A percentile compares a stretch with the other conserved stretches of the same genome.
These are phyloP conservation scores for Tylopilus orsonianus DNA, from an alignment of 1,284 basidiomycete genomes.

Conservation along the genomic window DNA sequence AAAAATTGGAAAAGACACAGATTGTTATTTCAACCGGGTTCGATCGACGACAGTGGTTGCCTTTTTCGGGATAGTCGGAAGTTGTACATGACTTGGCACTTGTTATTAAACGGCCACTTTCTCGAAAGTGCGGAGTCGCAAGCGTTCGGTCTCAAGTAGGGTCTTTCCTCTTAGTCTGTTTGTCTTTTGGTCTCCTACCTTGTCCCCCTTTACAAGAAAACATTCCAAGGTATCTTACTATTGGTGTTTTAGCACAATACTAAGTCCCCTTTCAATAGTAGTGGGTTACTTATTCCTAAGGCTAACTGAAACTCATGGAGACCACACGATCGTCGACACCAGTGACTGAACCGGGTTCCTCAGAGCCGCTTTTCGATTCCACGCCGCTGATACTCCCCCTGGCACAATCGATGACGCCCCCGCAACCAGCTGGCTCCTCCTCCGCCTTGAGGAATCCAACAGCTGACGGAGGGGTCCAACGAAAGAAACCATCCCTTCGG, in stretches of 20 bases:
- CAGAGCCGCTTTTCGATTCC: constrained; percentile 10
- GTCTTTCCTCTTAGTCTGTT: not conserved
- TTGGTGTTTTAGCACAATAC: not conserved
- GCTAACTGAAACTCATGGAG: constrained; percentile 17
- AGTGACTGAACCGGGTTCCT: constrained; percentile 18
- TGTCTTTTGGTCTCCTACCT: not conserved
- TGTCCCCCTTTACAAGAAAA: not conserved
- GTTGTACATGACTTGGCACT: constrained; percentile 1
- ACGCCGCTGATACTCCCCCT: no score
- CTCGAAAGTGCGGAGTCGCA: constrained; percentile 4
- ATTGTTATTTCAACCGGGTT: not conserved
- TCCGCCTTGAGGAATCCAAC: constrained; percentile 13
- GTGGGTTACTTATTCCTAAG: constrained; percentile 9
- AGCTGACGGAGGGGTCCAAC: not conserved
- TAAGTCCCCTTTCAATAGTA: not conserved
- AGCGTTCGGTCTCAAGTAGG: constrained; percentile 14
- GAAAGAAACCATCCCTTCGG: constrained; percentile 14
- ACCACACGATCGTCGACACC: constrained; percentile 6
- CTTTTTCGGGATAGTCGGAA: constrained; percentile 15
- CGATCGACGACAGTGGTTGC: constrained; percentile 15
- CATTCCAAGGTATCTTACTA: constrained; percentile 6
- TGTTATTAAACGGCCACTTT: not conserved
- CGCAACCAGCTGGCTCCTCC: constrained; percentile 10
- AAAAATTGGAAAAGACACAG: not conserved
- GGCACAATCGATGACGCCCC: constrained; percentile 2